These are phyloP conservation scores for Syncephalastrum sp. DNA, from an alignment of 371 early-diverging fungal genomes.

Conservation along the genomic window DNA sequence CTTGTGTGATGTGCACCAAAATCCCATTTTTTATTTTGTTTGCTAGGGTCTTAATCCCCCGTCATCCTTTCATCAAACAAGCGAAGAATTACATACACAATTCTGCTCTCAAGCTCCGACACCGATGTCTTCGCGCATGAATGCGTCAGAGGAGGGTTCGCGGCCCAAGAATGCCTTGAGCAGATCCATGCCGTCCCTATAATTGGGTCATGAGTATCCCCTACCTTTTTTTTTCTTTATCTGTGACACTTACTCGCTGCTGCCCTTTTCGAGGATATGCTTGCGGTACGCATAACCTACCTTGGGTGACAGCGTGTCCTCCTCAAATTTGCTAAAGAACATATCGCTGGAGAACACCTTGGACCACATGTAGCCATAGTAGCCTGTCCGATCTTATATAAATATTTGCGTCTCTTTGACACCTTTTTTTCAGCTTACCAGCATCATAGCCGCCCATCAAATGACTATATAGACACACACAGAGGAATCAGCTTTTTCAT, in stretches of 20 bases:
- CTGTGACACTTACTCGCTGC: conserved; percentile 51
- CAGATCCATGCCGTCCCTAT: conserved; percentile 52
- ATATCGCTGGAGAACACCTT: conserved; percentile 87
- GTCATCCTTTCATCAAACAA: too few relatives aligned
- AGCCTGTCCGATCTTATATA: conserved; percentile 17
- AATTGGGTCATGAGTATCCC: too few relatives aligned
- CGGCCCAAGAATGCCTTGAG: conserved; percentile 79
- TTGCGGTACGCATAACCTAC: conserved; percentile 65
- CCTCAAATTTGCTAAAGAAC: conserved; percentile 73
- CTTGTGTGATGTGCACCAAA: not conserved
- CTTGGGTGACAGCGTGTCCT: conserved; percentile 53
- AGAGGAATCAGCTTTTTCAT: not conserved
- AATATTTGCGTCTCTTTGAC: not conserved
- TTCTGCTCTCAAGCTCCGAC: conserved; percentile 8
- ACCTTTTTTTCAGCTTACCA: conserved; percentile 23
- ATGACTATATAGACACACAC: conserved; percentile 57
- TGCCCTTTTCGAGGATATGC: conserved; percentile 68
- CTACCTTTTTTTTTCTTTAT: not conserved
- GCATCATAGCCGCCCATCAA: conserved; percentile 87
- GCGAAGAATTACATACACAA: not conserved
- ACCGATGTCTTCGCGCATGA: conserved; percentile 58
- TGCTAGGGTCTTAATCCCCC: conserved; percentile 3
- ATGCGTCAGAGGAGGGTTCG: conserved; percentile 79
- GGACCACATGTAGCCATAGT: conserved; percentile 72
- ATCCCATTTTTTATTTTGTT: not conserved